Base-by-base conservation (phyloP, 1,284 basidiomycete genomes). In the Pseudozyma hubeiensis region DNA sequence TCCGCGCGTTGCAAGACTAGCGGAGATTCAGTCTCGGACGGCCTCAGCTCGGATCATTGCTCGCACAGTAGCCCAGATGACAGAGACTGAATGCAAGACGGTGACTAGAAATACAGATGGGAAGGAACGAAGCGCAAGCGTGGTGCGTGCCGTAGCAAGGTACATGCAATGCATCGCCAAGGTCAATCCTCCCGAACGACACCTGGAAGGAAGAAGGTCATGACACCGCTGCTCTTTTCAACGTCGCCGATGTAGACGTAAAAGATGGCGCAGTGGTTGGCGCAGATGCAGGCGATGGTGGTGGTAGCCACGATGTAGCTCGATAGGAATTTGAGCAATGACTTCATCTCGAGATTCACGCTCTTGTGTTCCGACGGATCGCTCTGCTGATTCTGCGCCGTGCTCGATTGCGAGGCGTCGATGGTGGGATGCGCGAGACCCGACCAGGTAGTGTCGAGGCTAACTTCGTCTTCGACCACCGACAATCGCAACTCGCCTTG, bases 1-100 rank as follows among this genome's bases (percentile, higher is more conserved):
- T 96, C 88, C 88, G 92, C 40, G 93, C 93, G 80, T 84, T 96
- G 59, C 75, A 80, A 33, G 67, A 71, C n/a, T 69, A 54, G 40
- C 35, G 14, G 35, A 9, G 35, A 10, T 14, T 9, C 35, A 10
- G 35, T 14, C 8, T 14, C 35, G 8, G 35, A 37, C 35, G 8
- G 10, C 10, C 9, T 37, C 7, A 3, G 14, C 14, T 33, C 39
- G 7, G 13, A 43, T 52, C 30, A 41, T 29, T 1, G 9, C 14
- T 30, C 35, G 39, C 35, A 40, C 24, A 7, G 7, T 16, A 16
- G 9, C 13, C 29, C 33, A 40, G 13, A 34, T 6, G n/a, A 34
- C 33, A 29, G 13, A n/a, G 41, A 19, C 40, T 31, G 35, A 10
- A 48, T 55, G 45, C 45, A 19, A 24, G 10, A 40, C 19, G 35